Evolutionary conservation across 164 flowering plant species (phyloP).

Genomic region (Magnolia officinalis): DNA sequence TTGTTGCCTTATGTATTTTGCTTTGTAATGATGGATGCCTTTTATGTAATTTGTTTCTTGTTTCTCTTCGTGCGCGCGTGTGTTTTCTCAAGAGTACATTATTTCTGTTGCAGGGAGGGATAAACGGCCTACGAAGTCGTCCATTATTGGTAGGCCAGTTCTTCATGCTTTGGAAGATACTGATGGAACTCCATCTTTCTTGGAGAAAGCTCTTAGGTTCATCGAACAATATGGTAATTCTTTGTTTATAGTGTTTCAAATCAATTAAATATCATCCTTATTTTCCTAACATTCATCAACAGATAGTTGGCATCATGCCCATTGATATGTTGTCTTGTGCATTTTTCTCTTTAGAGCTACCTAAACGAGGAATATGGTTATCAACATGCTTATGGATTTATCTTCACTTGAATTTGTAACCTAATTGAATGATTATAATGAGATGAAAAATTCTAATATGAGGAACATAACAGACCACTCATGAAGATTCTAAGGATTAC

Average conservation of each 20-base stretch:
- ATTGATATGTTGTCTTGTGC: neutral
- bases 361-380: neutral
- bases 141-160: constrained; percentile 67
- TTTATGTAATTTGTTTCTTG: neutral
- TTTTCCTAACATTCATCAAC: neutral
- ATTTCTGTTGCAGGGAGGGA: constrained; percentile 36
- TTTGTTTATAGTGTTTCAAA: neutral
- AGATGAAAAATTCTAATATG: neutral
- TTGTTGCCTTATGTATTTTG: neutral
- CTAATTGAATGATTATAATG: neutral
- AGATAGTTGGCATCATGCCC: neutral
- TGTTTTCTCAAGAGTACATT: neutral
- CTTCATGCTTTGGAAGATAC: constrained; percentile 82
- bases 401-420: too few species aligned
- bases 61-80: neutral
- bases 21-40: neutral
- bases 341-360: neutral
- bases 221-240: constrained; percentile 68
- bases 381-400: neutral
- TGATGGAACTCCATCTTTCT: constrained; percentile 85
- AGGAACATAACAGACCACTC: neutral
- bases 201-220: constrained; percentile 83
- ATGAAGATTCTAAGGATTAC: neutral
- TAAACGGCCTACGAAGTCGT: constrained; percentile 39
- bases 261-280: neutral